Percentiles rank a stretch among this genome's conserved stretches.
Evolutionary conservation across 2,329 filamentous ascomycete genomes (phyloP).

Genomic region (Botryotinia globosa): DNA sequence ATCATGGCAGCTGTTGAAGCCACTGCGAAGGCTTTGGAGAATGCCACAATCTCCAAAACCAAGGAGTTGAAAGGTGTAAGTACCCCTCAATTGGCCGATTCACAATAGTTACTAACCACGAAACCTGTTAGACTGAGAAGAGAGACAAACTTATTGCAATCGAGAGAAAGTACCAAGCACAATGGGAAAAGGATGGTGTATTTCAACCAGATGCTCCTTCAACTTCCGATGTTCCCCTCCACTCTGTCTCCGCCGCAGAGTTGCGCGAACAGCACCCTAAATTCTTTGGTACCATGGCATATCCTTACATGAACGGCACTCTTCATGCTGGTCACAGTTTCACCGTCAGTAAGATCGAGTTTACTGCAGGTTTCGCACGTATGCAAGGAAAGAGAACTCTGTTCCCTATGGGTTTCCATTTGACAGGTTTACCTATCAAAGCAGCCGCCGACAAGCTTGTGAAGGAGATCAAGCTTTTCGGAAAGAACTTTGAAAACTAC

Average conservation of each 20-base stretch:
- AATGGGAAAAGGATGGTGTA: constrained; percentile 73
- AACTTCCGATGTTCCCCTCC: constrained; percentile 70
- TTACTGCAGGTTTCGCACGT: constrained; percentile 77
- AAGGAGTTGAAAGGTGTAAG: constrained; percentile 59
- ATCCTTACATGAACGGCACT: constrained; percentile 82
- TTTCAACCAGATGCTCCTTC: constrained; percentile 88
- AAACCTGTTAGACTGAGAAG: constrained; percentile 69
- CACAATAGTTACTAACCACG: constrained; percentile 29
- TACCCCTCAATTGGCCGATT: constrained; percentile 29
- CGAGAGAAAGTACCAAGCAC: constrained; percentile 89
- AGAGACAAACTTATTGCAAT: constrained; percentile 75
- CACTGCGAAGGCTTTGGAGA: constrained; percentile 48
- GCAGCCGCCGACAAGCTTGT: constrained; percentile 93
- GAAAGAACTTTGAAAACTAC: constrained; percentile 78
- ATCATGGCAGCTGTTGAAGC: constrained; percentile 46
- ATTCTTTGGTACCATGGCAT: constrained; percentile 80
- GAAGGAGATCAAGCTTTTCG: constrained; percentile 85
- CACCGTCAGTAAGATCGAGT: constrained; percentile 90
- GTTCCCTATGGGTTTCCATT: constrained; percentile 93
- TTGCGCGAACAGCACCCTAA: constrained; percentile 81
- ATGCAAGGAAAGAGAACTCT: constrained; percentile 87
- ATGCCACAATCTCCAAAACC: constrained; percentile 54
- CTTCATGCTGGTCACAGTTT: constrained; percentile 92
- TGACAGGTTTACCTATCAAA: constrained; percentile 97
- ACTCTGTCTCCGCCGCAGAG: constrained; percentile 69